Base-by-base conservation (phyloP, 1,284 basidiomycete species). In the Termitomyces sp. region DNA sequence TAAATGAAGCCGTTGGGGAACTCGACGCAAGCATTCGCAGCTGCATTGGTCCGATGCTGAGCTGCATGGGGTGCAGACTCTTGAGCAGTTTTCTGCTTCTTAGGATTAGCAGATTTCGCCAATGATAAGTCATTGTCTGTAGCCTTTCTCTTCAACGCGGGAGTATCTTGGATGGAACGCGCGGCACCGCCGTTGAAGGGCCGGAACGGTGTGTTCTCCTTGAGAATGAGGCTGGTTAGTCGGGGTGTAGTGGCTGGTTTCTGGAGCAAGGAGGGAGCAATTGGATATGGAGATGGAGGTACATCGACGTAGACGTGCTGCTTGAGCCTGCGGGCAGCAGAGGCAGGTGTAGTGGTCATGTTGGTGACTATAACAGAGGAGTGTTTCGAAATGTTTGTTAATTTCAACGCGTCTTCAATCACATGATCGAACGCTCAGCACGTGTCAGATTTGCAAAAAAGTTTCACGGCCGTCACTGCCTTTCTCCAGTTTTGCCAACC, bases 281-380 rank as follows among this genome's bases (percentile, higher is more conserved):
- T 61, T 37, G 59, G 52, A 54, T 72, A 66, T 0, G 80, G 75
- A 11, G 77, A 78, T 1, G 72, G 62, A 0, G 84, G 81, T 9
- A 88, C 72, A 55, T 84, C 75, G 38, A 88, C 80, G 60, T 75
- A 86, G 21, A 80, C 74, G 58, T 73, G 72, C 31, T 55, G 53
- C 33, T 40, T 49, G 11, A 31, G 16, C 30, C 28, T 56, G 41
- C 34, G 39, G 11, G 28, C 37, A 6, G 41, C 43, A 31, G 54
- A 50, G 31, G 41, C 45, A 14, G 56, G 48, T 28, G 43, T 49
- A n/a, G 51, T 19, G 10, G 55, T 7, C 54, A 58, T 56, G 48
- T 57, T 57, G 57, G 16, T 60, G 57, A 44, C 42, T 56, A 54
- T 30, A 46, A 24, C 19, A 24, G 5, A 24, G 18, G n/a, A n/a